phyloP scores from a whole-genome alignment of 1,284 basidiomycete species.

The Taiwanofungus camphoratus region DNA sequence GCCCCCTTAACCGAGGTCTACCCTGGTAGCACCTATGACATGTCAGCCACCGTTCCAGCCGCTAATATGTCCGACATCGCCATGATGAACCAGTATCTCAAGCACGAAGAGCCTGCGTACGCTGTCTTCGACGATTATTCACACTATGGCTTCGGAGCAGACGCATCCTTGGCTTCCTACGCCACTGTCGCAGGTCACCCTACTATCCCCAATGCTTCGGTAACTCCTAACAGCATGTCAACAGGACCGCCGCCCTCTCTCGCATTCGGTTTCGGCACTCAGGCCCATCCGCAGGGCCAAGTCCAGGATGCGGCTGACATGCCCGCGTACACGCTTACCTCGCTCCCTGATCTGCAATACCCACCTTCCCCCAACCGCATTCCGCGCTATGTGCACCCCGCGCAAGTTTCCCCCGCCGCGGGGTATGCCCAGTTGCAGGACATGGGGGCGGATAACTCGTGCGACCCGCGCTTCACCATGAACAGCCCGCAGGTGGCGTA shows the following conservation, averaged over 20 bases:
- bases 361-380: conserved; percentile 13
- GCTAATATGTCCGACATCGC: not conserved
- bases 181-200: conserved; percentile 7
- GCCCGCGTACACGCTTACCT: conserved; percentile 14
- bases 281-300: conserved; percentile 8
- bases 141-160: conserved; percentile 6
- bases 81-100: not conserved
- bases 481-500: conserved; percentile 3
- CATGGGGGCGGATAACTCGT: conserved; percentile 10
- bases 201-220: conserved; percentile 3
- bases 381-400: conserved; percentile 23
- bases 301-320: conserved; percentile 10
- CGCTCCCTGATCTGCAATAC: conserved; percentile 14
- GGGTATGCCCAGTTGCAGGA: conserved; percentile 19
- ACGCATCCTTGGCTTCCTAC: conserved; percentile 12
- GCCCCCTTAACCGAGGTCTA: not conserved
- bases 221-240: conserved; percentile 8
- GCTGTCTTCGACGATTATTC: conserved; percentile 5
- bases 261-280: conserved; percentile 12
- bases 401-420: conserved; percentile 25
- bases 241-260: conserved; percentile 10
- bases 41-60: not conserved
- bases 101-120: conserved; percentile 7
- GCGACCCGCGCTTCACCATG: conserved; percentile 22
- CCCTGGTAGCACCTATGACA: not conserved